Conservation (phyloP, 2,329 filamentous ascomycete genomes). For the Proliferodiscus dingleyae region DNA sequence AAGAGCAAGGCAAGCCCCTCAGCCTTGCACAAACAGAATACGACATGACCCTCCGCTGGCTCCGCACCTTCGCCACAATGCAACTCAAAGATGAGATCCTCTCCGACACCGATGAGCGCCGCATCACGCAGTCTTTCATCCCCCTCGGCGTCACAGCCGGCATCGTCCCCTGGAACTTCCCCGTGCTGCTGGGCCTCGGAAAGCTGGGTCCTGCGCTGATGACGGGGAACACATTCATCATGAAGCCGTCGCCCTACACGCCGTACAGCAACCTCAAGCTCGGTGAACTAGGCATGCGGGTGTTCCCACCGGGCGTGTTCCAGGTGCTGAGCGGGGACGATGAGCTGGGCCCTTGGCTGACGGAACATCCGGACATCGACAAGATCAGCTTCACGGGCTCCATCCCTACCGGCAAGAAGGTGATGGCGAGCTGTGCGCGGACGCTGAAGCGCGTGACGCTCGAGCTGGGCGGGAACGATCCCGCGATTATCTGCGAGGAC, state of each 20-base stretch:
- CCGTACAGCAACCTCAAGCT: conserved; percentile 48
- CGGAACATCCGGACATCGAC: conserved; percentile 45
- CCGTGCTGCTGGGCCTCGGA: conserved; percentile 40
- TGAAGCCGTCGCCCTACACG: conserved; percentile 54
- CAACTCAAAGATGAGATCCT: conserved; percentile 6
- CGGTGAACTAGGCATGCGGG: conserved; percentile 42
- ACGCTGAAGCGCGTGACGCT: conserved; percentile 51
- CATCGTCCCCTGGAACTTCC: conserved; percentile 58
- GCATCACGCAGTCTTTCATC: not conserved
- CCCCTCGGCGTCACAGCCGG: conserved; percentile 47
- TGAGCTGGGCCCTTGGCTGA: conserved; percentile 47
- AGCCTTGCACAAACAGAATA: conserved; percentile 13
- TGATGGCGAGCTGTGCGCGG: conserved; percentile 44
- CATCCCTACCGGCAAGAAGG: conserved; percentile 42
- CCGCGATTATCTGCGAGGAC: conserved; percentile 47
- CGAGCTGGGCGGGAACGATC: conserved; percentile 50
- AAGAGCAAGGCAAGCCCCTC: conserved; percentile 47
- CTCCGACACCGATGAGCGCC: conserved; percentile 4
- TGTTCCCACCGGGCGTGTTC: conserved; percentile 50
- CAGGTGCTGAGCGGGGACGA: conserved; percentile 38
- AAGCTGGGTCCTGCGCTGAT: conserved; percentile 47
- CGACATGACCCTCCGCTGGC: conserved; percentile 7
- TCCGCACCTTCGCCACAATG: conserved; percentile 4
- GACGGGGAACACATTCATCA: conserved; percentile 48
- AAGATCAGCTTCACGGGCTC: conserved; percentile 57